These are phyloP conservation scores for Salix suchowensis DNA, from an alignment of 345 rosid genomes.

Conservation along the genomic window DNA sequence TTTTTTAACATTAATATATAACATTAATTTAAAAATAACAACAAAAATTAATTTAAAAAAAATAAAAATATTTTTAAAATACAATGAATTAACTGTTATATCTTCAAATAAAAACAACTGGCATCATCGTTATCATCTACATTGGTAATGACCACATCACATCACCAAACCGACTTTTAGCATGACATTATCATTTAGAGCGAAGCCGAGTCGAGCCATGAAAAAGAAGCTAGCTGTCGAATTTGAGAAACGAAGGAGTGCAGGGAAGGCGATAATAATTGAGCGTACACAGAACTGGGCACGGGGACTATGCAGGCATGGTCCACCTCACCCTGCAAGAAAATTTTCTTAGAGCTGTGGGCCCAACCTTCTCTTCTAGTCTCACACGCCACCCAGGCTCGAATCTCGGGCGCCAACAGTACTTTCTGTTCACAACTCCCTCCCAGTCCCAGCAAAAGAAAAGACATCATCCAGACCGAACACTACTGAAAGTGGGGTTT, in stretches of 20 bases:
- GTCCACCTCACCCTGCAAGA: neutral
- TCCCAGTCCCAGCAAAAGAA: neutral
- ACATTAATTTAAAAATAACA: too few species aligned
- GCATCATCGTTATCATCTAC: too few species aligned
- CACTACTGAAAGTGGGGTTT: neutral
- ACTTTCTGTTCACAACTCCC: neutral
- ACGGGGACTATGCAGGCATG: neutral
- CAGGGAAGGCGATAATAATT: constrained; percentile 22
- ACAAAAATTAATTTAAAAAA: too few species aligned
- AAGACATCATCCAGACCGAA: neutral
- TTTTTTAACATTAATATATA: too few species aligned
- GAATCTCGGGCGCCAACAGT: constrained; percentile 24
- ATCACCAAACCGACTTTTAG: too few species aligned
- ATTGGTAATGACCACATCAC: too few species aligned
- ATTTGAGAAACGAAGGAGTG: neutral
- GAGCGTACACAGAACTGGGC: neutral
- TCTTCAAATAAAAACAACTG: too few species aligned
- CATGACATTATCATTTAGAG: neutral
- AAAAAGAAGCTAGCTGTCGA: neutral
- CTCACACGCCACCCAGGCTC: constrained; percentile 12
- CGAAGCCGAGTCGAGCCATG: neutral
- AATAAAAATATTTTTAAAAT: too few species aligned
- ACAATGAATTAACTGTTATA: too few species aligned
- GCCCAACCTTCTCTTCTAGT: neutral
- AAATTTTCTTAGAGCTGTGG: neutral